Evolutionary conservation across 768 basidiomycete species (phyloP).

Genomic region (Suillus fuscotomentosus): DNA sequence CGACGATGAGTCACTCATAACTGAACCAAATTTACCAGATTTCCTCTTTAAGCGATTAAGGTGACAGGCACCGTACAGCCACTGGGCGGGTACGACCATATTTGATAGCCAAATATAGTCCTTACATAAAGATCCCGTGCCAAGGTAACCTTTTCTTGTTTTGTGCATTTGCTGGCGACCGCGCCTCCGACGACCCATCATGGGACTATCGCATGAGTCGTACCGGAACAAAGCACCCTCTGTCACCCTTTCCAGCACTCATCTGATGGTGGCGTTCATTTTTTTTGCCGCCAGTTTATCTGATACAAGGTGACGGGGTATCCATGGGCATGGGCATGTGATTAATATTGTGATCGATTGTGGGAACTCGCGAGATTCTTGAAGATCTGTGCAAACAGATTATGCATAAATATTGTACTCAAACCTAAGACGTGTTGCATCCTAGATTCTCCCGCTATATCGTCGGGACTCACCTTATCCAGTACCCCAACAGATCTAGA

Average conservation of each 20-base stretch:
- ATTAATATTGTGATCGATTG: neutral
- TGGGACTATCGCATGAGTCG: neutral
- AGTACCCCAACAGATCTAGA: neutral
- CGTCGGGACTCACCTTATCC: neutral
- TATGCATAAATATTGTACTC: neutral
- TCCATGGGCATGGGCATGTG: neutral
- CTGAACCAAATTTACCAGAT: slow-evolving; percentile 24
- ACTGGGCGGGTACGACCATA: slow-evolving; percentile 10
- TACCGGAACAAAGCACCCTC: neutral
- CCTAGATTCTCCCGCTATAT: neutral
- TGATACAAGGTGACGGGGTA: neutral
- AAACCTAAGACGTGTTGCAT: neutral
- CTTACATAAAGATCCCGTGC: neutral
- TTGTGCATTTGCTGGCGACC: slow-evolving; percentile 2
- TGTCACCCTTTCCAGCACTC: neutral
- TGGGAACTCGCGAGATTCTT: neutral
- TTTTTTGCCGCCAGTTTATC: neutral
- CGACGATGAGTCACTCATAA: slow-evolving; percentile 3
- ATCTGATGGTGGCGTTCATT: neutral
- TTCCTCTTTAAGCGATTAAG: slow-evolving; percentile 27
- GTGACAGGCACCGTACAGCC: slow-evolving; percentile 29
- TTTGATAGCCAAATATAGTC: slow-evolving; percentile 1
- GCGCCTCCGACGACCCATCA: slow-evolving; percentile 2
- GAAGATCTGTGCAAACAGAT: neutral
- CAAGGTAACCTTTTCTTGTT: neutral